phyloP scores from a whole-genome alignment of 1,284 basidiomycete genomes.

The Stygiomarasmius scandens region DNA sequence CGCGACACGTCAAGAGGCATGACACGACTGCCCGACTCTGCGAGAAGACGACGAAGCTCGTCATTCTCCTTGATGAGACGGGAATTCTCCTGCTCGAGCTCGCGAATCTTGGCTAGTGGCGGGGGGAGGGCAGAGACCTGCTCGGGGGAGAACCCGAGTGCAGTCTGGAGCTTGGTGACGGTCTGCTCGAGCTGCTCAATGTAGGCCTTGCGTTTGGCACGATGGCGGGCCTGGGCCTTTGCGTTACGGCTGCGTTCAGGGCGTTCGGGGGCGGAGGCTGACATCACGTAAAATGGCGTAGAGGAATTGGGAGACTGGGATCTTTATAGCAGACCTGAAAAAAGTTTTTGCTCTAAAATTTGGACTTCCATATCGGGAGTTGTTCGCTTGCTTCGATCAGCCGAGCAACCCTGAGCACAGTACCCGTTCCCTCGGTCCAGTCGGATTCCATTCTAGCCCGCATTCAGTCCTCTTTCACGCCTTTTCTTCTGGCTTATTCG shows the following conservation, averaged over 20 bases:
- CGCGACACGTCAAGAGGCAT: conserved; percentile 37
- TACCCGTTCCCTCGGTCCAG: conserved; percentile 3
- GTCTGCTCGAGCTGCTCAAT: conserved; percentile 88
- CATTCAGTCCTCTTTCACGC: neutral
- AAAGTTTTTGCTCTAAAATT: neutral
- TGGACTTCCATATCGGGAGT: neutral
- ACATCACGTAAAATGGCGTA: conserved; percentile 6
- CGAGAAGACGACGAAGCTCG: conserved; percentile 62
- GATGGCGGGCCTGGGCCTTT: conserved; percentile 87
- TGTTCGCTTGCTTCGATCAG: conserved; percentile 6
- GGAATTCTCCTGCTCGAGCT: conserved; percentile 75
- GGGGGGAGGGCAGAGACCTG: conserved; percentile 71
- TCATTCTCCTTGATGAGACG: conserved; percentile 70
- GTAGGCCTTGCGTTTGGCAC: conserved; percentile 91
- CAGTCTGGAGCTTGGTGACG: conserved; percentile 76
- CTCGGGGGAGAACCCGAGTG: conserved; percentile 68
- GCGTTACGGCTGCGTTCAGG: conserved; percentile 85
- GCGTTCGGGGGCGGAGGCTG: conserved; percentile 37
- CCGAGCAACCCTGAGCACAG: neutral
- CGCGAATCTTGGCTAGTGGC: conserved; percentile 68
- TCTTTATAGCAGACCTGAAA: neutral
- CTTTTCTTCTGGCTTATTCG: neutral
- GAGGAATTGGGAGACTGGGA: neutral
- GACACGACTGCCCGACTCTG: conserved; percentile 37
- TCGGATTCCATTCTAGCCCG: neutral